Evolutionary conservation across 495 filamentous ascomycete genomes (phyloP), one percentile per base, ranked within the genome.

Genomic region (Podospora pseudopauciseta): DNA sequence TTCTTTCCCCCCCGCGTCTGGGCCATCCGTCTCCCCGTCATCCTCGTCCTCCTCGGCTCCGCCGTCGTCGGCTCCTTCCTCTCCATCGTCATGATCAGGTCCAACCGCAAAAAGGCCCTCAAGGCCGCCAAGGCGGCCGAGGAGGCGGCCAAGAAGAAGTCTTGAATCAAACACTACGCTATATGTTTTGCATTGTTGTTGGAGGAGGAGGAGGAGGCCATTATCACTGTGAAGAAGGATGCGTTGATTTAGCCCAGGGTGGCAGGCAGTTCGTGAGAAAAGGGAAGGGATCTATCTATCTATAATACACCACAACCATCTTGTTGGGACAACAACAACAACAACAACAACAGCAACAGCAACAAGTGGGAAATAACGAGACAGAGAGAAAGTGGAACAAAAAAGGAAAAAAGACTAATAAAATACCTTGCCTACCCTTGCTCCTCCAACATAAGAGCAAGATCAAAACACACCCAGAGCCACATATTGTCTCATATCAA

Each of bases 1-100:
- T 85, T 97, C 81, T 99, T 99, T 83, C 96, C 93, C 53, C 93
- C 96, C 4, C 93, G 96, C 74, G 94, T 97, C 70, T 99, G 95
- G 95, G 95, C 95, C 63, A 96, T 99, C 76, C 94, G 96, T 76
- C 94, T 99, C 75, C 95, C 95, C 67, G 93, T 99, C 72, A 97
- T 98, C 77, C 89, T 98, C 63, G 89, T 97, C 64, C 88, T 99
- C 19, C 84, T 98, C 68, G 95, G 91, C 57, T 93, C 87, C 28
- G 93, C 95, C 54, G 93, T 99, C 72, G 94, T 99, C 49, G 96
- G 96, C 54, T 95, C 91, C 65, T 98, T 99, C 83, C 85, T 99
- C 73, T 89, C 91, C 73, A 89, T 97, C 73, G 94, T 98, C 72
- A 99, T 99, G 95, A 97, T 99, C 81, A 88, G 93, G 77, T 97